These are phyloP conservation scores for Berberis thunbergii DNA, from an alignment of 164 flowering plant species.

Conservation along the genomic window DNA sequence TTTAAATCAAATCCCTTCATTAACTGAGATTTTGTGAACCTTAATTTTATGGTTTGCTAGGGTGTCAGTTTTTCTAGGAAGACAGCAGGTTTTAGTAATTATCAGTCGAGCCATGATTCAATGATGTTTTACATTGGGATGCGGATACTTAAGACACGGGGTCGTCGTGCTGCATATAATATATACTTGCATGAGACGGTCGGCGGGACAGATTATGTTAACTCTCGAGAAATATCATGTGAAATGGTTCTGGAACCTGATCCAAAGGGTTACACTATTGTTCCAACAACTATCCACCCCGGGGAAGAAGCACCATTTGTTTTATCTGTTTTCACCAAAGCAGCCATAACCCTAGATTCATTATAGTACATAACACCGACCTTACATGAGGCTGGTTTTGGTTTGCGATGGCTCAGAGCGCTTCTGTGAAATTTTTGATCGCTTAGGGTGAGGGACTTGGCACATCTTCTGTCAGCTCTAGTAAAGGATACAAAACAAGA, in stretches of 20 bases:
- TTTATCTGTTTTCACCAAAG: constrained; percentile 94
- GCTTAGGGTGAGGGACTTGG: constrained; percentile 22
- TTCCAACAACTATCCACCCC: constrained; percentile 96
- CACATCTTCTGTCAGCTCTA: constrained; percentile 10
- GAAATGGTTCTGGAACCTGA: constrained; percentile 99
- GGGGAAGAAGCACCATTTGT: constrained; percentile 99
- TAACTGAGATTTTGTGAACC: constrained; percentile 1
- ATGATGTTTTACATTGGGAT: constrained; percentile 97
- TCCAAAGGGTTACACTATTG: constrained; percentile 96
- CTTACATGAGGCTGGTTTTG: constrained; percentile 11
- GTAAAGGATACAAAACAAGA: constrained; percentile 3
- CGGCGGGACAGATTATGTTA: constrained; percentile 98
- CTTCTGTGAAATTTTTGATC: constrained; percentile 14
- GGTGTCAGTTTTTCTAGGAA: constrained; percentile 96
- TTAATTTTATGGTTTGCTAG: constrained; percentile 22
- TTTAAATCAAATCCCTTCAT: neutral
- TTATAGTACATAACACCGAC: constrained; percentile 31
- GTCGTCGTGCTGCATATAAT: constrained; percentile 93
- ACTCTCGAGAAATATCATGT: constrained; percentile 96
- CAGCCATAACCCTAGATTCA: constrained; percentile 71
- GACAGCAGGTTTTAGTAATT: constrained; percentile 85
- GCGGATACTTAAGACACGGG: constrained; percentile 97
- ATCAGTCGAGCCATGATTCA: constrained; percentile 93
- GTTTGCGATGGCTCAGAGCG: constrained; percentile 14
- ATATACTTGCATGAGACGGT: constrained; percentile 96